A percentile compares a stretch with the other conserved stretches of the same genome.
phyloP scores from a whole-genome alignment of 768 basidiomycete genomes.

The Steccherinum ochraceum region DNA sequence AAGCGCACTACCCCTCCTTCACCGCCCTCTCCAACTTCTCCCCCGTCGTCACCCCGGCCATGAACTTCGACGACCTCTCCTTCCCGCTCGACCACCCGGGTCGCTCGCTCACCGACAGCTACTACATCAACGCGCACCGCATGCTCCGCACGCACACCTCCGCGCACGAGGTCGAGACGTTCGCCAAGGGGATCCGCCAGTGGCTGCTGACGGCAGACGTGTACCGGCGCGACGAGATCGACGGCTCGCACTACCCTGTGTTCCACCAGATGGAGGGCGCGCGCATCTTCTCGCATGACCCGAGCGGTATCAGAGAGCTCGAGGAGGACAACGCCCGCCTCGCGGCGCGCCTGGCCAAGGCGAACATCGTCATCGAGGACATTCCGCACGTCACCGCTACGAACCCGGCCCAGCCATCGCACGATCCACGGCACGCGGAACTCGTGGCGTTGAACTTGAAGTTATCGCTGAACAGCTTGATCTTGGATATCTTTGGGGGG shows the following conservation, averaged over 20 bases:
- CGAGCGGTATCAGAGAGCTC: conserved; percentile 52
- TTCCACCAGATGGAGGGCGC: conserved; percentile 99
- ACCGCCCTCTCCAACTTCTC: conserved; percentile 71
- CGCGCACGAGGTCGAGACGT: conserved; percentile 96
- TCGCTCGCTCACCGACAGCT: conserved; percentile 83
- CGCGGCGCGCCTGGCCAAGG: conserved; percentile 48
- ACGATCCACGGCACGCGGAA: conserved; percentile 68
- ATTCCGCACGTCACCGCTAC: conserved; percentile 61
- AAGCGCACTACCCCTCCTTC: conserved; percentile 76
- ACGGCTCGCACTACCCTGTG: conserved; percentile 92
- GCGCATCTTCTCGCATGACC: conserved; percentile 61
- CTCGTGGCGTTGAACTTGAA: conserved; percentile 84
- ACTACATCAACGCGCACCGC: conserved; percentile 85
- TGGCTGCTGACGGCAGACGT: conserved; percentile 97
- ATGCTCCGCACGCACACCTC: conserved; percentile 98
- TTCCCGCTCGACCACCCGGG: conserved; percentile 94
- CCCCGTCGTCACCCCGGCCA: conserved; percentile 81
- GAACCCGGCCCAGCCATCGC: conserved; percentile 78
- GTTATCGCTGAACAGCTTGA: conserved; percentile 79
- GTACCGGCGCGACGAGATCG: conserved; percentile 97
- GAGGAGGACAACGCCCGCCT: conserved; percentile 68
- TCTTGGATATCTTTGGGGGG: conserved; percentile 76
- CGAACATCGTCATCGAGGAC: conserved; percentile 86
- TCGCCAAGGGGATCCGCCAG: conserved; percentile 62
- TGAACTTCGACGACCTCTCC: conserved; percentile 96